Conservation (phyloP, 202 grass and related monocot genomes). For the Schoenoplectus triqueter region DNA sequence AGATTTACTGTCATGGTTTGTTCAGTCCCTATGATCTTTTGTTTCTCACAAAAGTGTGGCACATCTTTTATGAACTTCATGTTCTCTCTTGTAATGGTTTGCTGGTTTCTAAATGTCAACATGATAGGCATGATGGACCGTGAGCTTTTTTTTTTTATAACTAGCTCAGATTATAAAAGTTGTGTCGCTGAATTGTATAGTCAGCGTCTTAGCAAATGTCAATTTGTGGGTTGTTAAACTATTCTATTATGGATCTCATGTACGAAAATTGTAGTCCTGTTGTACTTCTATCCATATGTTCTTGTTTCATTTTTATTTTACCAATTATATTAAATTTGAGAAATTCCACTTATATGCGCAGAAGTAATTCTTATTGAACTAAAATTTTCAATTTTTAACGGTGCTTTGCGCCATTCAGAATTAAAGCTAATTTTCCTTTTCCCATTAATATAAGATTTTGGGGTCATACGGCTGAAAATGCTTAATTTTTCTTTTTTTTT, state of each 20-base stretch:
- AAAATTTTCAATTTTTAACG: background rate
- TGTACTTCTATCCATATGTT: background rate
- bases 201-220: no score
- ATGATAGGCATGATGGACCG: no score
- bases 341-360: background rate
- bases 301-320: background rate
- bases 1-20: background rate
- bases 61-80: background rate
- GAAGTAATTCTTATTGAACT: background rate
- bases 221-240: no score
- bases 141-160: no score
- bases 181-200: no score
- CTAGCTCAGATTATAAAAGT: no score
- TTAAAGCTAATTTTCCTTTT: background rate
- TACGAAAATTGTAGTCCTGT: no score
- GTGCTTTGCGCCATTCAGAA: background rate
- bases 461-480: no score
- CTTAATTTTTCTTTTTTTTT: no score
- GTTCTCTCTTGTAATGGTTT: background rate
- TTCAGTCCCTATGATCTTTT: background rate
- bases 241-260: no score
- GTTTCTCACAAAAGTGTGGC: background rate
- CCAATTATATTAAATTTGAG: background rate
- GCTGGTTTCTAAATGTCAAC: no score
- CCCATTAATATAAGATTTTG: no score